Base-by-base conservation (phyloP, 176 grass and related monocot species). In the Eleusine coracana region DNA sequence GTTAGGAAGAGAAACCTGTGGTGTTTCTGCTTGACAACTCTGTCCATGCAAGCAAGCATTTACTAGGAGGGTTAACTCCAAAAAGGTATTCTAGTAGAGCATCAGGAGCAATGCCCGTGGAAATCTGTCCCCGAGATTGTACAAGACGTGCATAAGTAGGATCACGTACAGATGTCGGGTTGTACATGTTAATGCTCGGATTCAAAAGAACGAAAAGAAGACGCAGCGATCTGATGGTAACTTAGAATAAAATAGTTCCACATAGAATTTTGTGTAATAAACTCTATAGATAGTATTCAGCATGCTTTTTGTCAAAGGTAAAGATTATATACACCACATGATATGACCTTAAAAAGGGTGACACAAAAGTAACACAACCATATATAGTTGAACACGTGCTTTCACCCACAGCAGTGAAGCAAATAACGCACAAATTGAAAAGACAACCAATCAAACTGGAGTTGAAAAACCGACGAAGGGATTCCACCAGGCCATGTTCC, bases 401-500 rank as follows among this genome's bases (percentile, higher is more conserved):
- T 28, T 42, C 12, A 25, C 36, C 55, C 27, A 44, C 63, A 29
- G 45, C 60, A 41, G 49, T 49, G 48, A 79, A 73, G 17, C 18
- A 36, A 10, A 46, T 60, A 42, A 12, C 17, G 65, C 75, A 12
- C 18, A 21, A 11, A 6, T 25, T 10, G 8, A 38, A 3, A 8
- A 37, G 13, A 49, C 44, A 38, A 64, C 41, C 58, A 78, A 6
- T 31, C 60, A 63, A 63, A 63, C 10, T 63, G 29, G 3, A 29
- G 25, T 6, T 63, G 3, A 62, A 49, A 14, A 21, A 52, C 11
- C 5, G 29, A 17, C 13, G 63, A 6, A 66, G 20, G 58, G 16
- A 49, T 65, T 66, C 46, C 21, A 23, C 28, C 77, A 8, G 63
- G 36, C 39, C 76, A 80, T 46, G 56, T 46, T 83, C 21, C 45